phyloP scores from a whole-genome alignment of 2,329 filamentous ascomycete species.

The Colletotrichum endophyticum region DNA sequence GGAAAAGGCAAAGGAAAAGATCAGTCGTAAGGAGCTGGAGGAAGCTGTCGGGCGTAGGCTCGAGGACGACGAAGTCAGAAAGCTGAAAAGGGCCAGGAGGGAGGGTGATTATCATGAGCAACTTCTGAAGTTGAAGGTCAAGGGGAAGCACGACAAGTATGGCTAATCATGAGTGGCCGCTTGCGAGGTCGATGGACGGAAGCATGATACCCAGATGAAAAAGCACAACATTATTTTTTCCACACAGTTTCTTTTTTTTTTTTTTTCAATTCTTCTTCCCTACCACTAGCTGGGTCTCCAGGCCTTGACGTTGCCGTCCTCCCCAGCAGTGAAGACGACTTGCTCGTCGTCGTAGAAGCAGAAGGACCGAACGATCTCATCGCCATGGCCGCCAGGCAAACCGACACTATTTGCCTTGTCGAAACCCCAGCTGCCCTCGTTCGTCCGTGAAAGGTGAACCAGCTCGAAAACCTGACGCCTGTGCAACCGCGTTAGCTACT shows the following conservation, averaged over 20 bases:
- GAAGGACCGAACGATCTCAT: constrained; percentile 68
- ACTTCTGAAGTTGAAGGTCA: constrained; percentile 85
- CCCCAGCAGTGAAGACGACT: constrained; percentile 62
- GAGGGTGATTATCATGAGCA: constrained; percentile 92
- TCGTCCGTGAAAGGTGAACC: constrained; percentile 60
- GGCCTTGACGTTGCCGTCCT: constrained; percentile 62
- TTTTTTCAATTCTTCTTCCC: not conserved
- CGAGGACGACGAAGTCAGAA: constrained; percentile 85
- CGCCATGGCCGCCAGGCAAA: constrained; percentile 67
- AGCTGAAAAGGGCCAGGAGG: constrained; percentile 79
- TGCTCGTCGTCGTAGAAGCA: constrained; percentile 67
- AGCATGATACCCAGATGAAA: constrained; percentile 8
- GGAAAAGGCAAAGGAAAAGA: constrained; percentile 82
- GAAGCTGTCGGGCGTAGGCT: constrained; percentile 76
- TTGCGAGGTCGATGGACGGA: not conserved
- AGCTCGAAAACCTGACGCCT: constrained; percentile 65
- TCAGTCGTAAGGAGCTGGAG: constrained; percentile 85
- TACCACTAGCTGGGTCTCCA: constrained; percentile 46
- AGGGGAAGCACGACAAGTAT: constrained; percentile 92
- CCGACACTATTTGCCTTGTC: constrained; percentile 60
- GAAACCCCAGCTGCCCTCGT: constrained; percentile 54
- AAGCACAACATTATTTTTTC: not conserved
- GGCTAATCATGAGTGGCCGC: constrained; percentile 26
- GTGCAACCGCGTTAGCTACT: not conserved
- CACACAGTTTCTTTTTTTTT: not conserved